Evolutionary conservation across 2,329 filamentous ascomycete species (phyloP), one percentile per base, ranked within the genome.

Genomic region (Stemphylium vesicarium): DNA sequence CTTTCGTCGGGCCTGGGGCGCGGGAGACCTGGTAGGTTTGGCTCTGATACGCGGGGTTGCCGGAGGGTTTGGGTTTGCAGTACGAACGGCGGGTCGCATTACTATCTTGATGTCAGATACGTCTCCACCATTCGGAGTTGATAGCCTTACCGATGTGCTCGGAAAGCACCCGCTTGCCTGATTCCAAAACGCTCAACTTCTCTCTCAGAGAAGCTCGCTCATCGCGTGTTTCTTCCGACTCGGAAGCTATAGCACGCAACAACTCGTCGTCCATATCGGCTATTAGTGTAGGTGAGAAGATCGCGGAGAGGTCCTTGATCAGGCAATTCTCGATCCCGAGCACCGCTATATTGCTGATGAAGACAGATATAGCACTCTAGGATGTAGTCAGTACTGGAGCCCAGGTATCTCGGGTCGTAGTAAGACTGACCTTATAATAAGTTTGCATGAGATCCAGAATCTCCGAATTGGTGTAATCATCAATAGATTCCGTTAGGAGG

Each of bases 241-340:
- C 70, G 1, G 68, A 60, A 5, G 69, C 70, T 39, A 73, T 65
- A 9, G 32, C 35, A 3, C 40, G 9, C 1, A 73, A 37, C 10
- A 60, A 43, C 3, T 69, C 59, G n/a, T 70, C 63, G 31, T 60
- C 51, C 63, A 73, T 64, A 2, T 50, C 33, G 1, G 57, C 43
- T 5, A 60, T 53, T 10, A 68, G 44, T 1, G 57, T 57, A 2
- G 68, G 60, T 2, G 53, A 60, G 37, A 71, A 69, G 10, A 70
- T 62, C 4, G 51, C 46, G 7, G 58, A 24, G 31, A 71, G 60
- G 16, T 63, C 45, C 15, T 59, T 57, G 9, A 70, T 54, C 18
- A 71, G 38, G 32, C 67, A 67, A 40, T 63, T 67, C 45, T 71
- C 68, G 22, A 71, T 57, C 1, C 60, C 68, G 8, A 71, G 62